Evolutionary conservation across 2,329 filamentous ascomycete species (phyloP), one percentile per base, ranked within the genome.

Genomic region (Clarireedia monteithiana): DNA sequence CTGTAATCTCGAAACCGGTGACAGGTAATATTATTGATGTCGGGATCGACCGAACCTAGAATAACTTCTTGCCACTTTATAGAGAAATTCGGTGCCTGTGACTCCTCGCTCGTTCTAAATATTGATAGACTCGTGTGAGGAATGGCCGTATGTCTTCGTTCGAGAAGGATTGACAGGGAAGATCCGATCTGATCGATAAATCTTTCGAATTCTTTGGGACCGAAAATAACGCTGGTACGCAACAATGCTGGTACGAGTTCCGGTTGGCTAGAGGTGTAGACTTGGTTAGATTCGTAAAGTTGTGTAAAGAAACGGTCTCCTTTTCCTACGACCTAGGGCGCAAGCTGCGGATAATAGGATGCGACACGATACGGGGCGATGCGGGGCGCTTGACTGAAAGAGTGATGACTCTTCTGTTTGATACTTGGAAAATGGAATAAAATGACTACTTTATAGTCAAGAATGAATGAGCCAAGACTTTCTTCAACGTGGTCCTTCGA

Each of bases 291-390:
- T 26, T 46, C 42, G 20, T 46, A 46, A 20, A 4, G 20, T 9
- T 38, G 39, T 50, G 38, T 27, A 49, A 40, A 51, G 48, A 39
- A 54, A 47, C 53, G 59, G 60, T 55, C 59, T 61, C 53, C 17
- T 60, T 58, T 63, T 34, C 47, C 62, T 63, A 59, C 63, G 60
- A 59, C 62, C 63, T 14, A 34, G 9, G 56, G 64, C 57, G 63
- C 62, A 59, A 61, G 60, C 56, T 62, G 61, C 61, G 60, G 59
- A 60, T 60, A 55, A 62, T 62, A 59, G 52, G 46, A 53, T 57
- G 50, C 45, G 49, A 59, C 50, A 52, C 58, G 58, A 47, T 42
- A 55, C 58, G 55, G 38, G 58, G 51, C 39, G 56, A 58, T 55
- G 58, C 62, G 62, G 59, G 60, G 56, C 59, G 62, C 61, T 59